Base-by-base conservation (phyloP, 495 filamentous ascomycete genomes). In the Trichocladium antarcticum region DNA sequence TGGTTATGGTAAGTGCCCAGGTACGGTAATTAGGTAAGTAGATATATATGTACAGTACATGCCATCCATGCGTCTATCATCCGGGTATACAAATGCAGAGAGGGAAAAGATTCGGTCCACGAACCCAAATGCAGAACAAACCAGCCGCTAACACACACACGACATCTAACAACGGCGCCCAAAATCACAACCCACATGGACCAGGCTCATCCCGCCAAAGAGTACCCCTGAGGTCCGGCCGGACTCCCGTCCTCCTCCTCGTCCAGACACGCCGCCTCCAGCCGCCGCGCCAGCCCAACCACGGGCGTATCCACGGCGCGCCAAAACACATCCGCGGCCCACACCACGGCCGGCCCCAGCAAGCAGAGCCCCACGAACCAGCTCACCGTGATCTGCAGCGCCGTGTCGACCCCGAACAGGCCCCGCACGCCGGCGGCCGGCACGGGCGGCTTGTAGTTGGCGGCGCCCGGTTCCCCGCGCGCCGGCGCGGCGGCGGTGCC, bases 271-370 rank as follows among this genome's bases (percentile, higher is more conserved):
- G 39, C 40, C n/a, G 39, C 63, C 59, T 81, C 77, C 11, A 81
- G 44, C 64, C 66, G 76, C 45, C 72, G 69, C 14, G 76, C 74
- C 46, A 82, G 66, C 41, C 64, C 70, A 5, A 81, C 77, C 37
- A 78, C 72, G 10, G 72, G 75, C n/a, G 68, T 67, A 53, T 82
- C 80, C 8, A 83, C 72, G 3, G 59, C 63, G 1, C 76, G 63
- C 74, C 75, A 80, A 52, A 80, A 80, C 5, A 82, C 37, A 59
- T 82, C 77, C 3, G 72, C 77, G 1, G 66, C 60, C 74, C 76
- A 81, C 8, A 82, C 64, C 1, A 73, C 66, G n/a, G 79, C 41
- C 3, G 73, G 70, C 6, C 72, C 63, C 35, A 75, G 65, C 41
- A 80, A 64, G 27, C 61, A 57, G 59, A 77, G 70, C 11, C 71